Conservation (phyloP, 1,284 basidiomycete species). For the Peniophora sp. region DNA sequence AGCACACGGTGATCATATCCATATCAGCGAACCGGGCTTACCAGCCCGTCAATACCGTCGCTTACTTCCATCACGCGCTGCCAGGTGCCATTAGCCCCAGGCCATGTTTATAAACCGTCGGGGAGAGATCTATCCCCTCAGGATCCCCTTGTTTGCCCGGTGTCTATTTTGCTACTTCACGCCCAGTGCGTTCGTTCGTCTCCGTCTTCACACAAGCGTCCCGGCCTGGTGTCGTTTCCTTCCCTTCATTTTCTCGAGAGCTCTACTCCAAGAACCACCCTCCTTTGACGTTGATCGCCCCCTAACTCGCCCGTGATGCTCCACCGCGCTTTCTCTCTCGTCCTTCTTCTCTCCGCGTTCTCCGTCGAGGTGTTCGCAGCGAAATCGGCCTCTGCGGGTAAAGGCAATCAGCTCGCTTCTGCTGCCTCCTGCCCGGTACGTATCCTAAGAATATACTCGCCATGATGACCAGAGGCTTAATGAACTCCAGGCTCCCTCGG, state of each 20-base stretch:
- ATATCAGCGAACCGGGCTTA: too few relatives aligned
- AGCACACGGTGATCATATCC: too few relatives aligned
- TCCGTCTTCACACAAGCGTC: not conserved
- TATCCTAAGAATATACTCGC: not conserved
- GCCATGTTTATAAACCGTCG: too few relatives aligned
- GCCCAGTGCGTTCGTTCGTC: not conserved
- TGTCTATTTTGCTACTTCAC: not conserved
- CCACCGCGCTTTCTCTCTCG: not conserved
- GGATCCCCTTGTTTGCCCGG: not conserved
- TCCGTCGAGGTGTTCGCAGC: not conserved
- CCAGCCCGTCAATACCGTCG: too few relatives aligned
- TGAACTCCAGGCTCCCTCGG: not conserved
- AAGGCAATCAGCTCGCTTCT: not conserved
- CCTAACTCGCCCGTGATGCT: not conserved
- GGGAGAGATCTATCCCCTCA: too few relatives aligned
- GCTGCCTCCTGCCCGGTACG: not conserved
- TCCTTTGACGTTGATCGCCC: not conserved
- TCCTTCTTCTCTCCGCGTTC: not conserved
- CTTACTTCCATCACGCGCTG: too few relatives aligned
- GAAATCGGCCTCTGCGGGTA: not conserved
- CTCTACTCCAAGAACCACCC: not conserved
- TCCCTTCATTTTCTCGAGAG: not conserved
- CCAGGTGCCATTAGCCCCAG: too few relatives aligned
- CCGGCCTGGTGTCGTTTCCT: conserved; percentile 2
- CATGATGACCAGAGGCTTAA: too few relatives aligned